Evolutionary conservation across 73 alveolate species (phyloP).

Genomic region (Stentor coeruleus): DNA sequence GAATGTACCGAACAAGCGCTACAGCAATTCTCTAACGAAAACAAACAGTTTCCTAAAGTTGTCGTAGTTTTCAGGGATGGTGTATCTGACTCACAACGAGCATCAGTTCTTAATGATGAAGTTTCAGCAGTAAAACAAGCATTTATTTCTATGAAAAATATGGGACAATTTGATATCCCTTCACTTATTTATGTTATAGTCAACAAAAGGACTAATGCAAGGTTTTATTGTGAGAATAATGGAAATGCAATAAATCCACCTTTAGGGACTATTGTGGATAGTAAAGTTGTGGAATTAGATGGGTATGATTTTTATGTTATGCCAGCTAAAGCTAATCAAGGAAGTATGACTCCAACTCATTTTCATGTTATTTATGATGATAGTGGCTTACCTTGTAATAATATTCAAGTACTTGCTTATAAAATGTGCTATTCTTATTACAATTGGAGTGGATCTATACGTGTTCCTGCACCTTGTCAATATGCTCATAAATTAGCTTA

Average conservation of each 20-base stretch:
- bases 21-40: constrained; percentile 46
- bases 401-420: constrained; percentile 72
- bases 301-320: constrained; percentile 90
- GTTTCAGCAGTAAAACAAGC: constrained; percentile 57
- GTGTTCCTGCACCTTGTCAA: constrained; percentile 88
- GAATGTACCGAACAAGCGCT: constrained; percentile 40
- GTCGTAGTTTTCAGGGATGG: constrained; percentile 73
- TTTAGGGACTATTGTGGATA: constrained; percentile 87
- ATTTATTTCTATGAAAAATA: constrained; percentile 9
- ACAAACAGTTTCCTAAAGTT: constrained; percentile 47
- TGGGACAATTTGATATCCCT: constrained; percentile 30
- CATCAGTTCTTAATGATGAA: constrained; percentile 49
- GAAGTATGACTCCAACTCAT: constrained; percentile 95
- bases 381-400: constrained; percentile 57
- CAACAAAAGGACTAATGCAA: constrained; percentile 65
- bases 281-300: constrained; percentile 68
- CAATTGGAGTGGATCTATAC: constrained; percentile 89
- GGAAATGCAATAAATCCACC: constrained; percentile 64
- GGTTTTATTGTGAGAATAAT: constrained; percentile 44
- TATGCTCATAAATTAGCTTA: constrained; percentile 88
- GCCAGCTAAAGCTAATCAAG: constrained; percentile 86
- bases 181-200: constrained; percentile 41
- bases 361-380: constrained; percentile 74
- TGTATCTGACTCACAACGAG: constrained; percentile 65
- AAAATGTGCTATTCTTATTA: constrained; percentile 86